Percentiles rank a stretch among this genome's conserved stretches.
phyloP scores from a whole-genome alignment of 2,329 filamentous ascomycete genomes.

The Alternaria incomplexa region DNA sequence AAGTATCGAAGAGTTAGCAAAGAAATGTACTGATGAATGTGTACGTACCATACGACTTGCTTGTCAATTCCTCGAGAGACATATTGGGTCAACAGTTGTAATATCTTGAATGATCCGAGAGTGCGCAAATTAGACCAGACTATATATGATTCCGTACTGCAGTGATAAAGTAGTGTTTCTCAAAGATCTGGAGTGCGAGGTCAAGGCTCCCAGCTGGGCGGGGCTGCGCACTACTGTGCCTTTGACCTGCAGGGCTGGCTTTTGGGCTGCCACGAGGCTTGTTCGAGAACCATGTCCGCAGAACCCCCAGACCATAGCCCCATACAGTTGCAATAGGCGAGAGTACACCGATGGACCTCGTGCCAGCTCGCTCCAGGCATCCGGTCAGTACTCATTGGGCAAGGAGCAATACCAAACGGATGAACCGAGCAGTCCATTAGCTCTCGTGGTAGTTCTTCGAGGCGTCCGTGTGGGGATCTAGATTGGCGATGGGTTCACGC shows the following conservation, averaged over 20 bases:
- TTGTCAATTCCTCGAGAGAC: constrained; percentile 30
- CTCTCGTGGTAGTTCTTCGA: neutral
- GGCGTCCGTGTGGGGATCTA: neutral
- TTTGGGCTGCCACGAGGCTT: neutral
- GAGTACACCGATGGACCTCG: neutral
- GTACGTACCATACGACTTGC: constrained; percentile 24
- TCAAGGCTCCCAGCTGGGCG: neutral
- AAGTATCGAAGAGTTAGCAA: neutral
- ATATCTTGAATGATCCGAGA: no score
- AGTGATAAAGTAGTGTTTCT: neutral
- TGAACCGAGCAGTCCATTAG: neutral
- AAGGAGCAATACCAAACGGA: no score
- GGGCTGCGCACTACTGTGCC: neutral
- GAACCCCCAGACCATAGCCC: neutral
- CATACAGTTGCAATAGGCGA: neutral
- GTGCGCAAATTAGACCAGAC: no score
- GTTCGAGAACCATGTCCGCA: neutral
- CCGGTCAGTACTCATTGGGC: neutral
- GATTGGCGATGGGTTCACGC: neutral
- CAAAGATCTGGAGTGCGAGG: neutral
- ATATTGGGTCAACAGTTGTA: constrained; percentile 8
- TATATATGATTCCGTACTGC: neutral
- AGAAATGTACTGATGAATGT: neutral
- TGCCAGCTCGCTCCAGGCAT: neutral
- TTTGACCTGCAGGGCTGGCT: neutral